phyloP scores from a whole-genome alignment of 345 rosid species.

The Camelina hispida region DNA sequence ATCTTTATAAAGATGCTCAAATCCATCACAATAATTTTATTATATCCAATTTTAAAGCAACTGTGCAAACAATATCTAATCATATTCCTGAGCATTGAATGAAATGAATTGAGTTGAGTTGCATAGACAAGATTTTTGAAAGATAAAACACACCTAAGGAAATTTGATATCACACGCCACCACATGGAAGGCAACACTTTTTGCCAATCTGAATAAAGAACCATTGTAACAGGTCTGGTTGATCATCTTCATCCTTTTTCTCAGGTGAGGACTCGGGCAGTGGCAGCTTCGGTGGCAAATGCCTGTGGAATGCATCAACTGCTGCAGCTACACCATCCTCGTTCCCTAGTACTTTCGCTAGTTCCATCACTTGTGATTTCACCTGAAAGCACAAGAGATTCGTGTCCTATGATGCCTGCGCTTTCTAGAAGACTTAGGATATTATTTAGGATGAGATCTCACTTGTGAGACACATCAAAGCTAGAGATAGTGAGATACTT shows the following conservation, averaged over 20 bases:
- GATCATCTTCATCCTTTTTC: constrained; percentile 49
- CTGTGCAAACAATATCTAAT: constrained; percentile 1
- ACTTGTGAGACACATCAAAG: neutral
- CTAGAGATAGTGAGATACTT: neutral
- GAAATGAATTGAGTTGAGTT: constrained; percentile 39
- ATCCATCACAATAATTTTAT: neutral
- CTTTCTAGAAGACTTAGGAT: too few relatives aligned
- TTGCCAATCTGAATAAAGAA: constrained; percentile 67
- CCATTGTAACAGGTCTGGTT: constrained; percentile 63
- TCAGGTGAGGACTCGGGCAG: constrained; percentile 48
- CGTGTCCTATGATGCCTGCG: constrained; percentile 1
- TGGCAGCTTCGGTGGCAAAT: constrained; percentile 78
- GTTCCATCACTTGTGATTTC: constrained; percentile 67
- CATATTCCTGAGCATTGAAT: constrained; percentile 39
- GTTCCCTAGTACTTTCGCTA: constrained; percentile 77
- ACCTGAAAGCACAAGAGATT: constrained; percentile 55
- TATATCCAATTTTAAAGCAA: neutral
- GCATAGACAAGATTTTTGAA: too few relatives aligned
- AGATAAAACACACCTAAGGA: constrained; percentile 17
- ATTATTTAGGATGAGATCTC: neutral
- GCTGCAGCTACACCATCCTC: constrained; percentile 96
- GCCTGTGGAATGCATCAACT: constrained; percentile 87
- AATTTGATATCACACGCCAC: constrained; percentile 39
- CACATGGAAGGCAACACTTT: constrained; percentile 68
- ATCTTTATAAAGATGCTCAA: neutral